These are phyloP conservation scores for Lachnellula willkommii DNA, from an alignment of 2,329 filamentous ascomycete species.

Conservation along the genomic window DNA sequence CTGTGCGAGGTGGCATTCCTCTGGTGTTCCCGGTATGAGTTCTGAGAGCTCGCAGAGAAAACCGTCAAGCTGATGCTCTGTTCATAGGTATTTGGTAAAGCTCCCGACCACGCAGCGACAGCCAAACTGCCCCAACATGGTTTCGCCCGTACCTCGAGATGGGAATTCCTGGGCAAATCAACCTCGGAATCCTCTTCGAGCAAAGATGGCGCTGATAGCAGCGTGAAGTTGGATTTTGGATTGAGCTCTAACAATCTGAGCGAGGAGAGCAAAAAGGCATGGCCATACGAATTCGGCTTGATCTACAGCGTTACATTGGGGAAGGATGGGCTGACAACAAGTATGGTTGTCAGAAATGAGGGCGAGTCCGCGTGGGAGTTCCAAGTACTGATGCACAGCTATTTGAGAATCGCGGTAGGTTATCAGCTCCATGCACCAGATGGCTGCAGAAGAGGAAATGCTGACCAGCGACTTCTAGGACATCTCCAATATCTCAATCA, in stretches of 20 bases:
- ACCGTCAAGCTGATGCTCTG: not conserved
- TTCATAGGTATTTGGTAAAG: conserved; percentile 74
- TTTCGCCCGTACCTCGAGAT: conserved; percentile 81
- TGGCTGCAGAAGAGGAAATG: not conserved
- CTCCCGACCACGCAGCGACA: conserved; percentile 71
- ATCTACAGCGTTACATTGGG: conserved; percentile 89
- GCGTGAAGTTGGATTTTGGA: conserved; percentile 93
- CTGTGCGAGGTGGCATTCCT: conserved; percentile 86
- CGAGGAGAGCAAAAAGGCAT: conserved; percentile 62
- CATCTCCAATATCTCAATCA: conserved; percentile 66
- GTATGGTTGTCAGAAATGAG: conserved; percentile 84
- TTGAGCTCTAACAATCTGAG: conserved; percentile 69
- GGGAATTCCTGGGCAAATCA: conserved; percentile 92
- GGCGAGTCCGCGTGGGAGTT: conserved; percentile 78
- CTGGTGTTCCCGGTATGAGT: conserved; percentile 79
- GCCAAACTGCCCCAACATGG: conserved; percentile 83
- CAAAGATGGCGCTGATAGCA: conserved; percentile 48
- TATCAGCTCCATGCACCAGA: not conserved
- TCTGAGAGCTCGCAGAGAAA: not conserved
- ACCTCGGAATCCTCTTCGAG: conserved; percentile 54
- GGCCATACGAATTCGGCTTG: conserved; percentile 83
- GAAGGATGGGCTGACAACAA: conserved; percentile 69
- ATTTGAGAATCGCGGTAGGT: conserved; percentile 70
- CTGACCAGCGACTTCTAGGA: conserved; percentile 50
- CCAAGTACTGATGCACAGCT: conserved; percentile 87